Conservation (phyloP, 1,284 basidiomycete species). For the Rhodofomes roseus region DNA sequence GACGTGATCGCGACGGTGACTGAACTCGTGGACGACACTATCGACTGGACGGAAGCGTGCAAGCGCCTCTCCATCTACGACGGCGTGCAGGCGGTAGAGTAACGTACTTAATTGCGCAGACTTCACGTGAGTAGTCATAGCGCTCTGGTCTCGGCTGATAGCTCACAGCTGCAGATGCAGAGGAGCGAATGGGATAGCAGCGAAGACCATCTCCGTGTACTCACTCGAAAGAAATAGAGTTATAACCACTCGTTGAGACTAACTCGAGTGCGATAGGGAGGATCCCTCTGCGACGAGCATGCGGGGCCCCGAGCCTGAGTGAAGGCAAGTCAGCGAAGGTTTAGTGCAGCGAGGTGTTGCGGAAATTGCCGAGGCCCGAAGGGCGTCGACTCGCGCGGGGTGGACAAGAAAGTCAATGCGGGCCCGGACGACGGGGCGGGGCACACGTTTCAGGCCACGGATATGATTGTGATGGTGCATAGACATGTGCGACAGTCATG, state of each 20-base stretch:
- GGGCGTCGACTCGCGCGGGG: neutral
- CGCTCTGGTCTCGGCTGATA: neutral
- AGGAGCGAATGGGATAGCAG: neutral
- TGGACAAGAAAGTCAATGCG: conserved; percentile 12
- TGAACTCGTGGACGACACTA: conserved; percentile 69
- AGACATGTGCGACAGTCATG: conserved; percentile 1
- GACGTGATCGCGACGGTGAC: conserved; percentile 83
- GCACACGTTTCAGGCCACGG: neutral
- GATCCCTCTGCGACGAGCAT: neutral
- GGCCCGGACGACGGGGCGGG: conserved; percentile 11
- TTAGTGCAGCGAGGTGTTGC: neutral
- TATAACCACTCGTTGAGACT: neutral
- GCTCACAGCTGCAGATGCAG: neutral
- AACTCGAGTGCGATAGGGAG: neutral
- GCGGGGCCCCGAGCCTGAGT: neutral
- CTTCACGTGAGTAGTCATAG: neutral
- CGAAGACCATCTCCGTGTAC: neutral
- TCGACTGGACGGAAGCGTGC: conserved; percentile 81
- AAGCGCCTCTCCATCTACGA: conserved; percentile 76
- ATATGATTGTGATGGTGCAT: neutral
- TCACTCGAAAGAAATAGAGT: neutral
- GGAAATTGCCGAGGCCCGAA: neutral
- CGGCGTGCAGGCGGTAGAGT: conserved; percentile 83
- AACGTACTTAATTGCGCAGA: conserved; percentile 2
- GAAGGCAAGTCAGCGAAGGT: neutral